These are phyloP conservation scores for Mucor mucedo DNA, from an alignment of 371 early-diverging fungal species.

Conservation along the genomic window DNA sequence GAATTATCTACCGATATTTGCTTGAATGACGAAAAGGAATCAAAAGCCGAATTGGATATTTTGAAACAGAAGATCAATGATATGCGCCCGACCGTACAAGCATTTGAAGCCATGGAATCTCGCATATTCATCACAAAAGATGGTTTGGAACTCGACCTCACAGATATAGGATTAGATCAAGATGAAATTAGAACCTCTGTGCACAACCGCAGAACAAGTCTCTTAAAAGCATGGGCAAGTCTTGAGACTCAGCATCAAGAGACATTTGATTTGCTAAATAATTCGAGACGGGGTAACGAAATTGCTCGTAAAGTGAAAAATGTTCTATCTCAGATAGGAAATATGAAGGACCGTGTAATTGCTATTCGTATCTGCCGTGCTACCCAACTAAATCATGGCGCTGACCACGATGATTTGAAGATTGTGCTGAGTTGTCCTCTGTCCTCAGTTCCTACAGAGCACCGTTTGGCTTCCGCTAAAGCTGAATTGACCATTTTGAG, in stretches of 20 bases:
- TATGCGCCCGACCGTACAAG: slow-evolving; percentile 43
- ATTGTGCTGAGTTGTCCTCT: slow-evolving; percentile 38
- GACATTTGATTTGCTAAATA: slow-evolving; percentile 30
- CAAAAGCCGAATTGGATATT: slow-evolving; percentile 39
- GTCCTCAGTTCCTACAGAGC: slow-evolving; percentile 47
- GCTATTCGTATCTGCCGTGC: slow-evolving; percentile 36
- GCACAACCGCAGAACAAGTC: slow-evolving; percentile 28
- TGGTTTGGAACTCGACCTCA: slow-evolving; percentile 28
- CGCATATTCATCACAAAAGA: slow-evolving; percentile 37
- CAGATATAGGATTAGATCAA: slow-evolving; percentile 31
- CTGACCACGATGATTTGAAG: slow-evolving; percentile 26
- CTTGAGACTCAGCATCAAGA: slow-evolving; percentile 36
- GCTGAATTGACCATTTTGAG: slow-evolving; percentile 47
- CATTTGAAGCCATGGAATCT: slow-evolving; percentile 45
- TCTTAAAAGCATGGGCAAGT: slow-evolving; percentile 44
- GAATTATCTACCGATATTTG: slow-evolving; percentile 46
- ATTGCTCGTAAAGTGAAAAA: slow-evolving; percentile 52
- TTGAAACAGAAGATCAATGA: slow-evolving; percentile 43
- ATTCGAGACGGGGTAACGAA: slow-evolving; percentile 39
- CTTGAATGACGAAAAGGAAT: slow-evolving; percentile 45
- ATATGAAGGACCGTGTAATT: slow-evolving; percentile 45
- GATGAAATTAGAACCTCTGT: slow-evolving; percentile 33
- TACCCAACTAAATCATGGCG: slow-evolving; percentile 3
- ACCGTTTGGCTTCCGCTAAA: slow-evolving; percentile 45
- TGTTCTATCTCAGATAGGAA: slow-evolving; percentile 45